Percentiles rank a stretch among this genome's conserved stretches.
phyloP scores from a whole-genome alignment of 345 rosid genomes.

The Bretschneidera sinensis region DNA sequence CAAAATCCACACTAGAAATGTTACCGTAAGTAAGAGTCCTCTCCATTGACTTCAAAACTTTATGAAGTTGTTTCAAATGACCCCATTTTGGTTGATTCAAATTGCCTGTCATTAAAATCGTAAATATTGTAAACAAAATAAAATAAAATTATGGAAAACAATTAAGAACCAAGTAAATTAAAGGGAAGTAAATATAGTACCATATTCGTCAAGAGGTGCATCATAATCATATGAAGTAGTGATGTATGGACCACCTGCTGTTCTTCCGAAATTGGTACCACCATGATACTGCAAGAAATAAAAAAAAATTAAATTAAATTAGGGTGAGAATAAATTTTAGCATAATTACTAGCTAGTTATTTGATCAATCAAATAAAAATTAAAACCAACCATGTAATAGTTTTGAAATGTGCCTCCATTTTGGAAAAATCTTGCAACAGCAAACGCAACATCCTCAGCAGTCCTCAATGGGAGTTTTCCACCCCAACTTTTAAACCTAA shows the following conservation, averaged over 20 bases:
- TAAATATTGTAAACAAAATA: background rate
- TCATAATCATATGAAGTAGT: slow-evolving; percentile 57
- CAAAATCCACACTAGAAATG: slow-evolving; percentile 27
- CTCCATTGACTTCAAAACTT: slow-evolving; percentile 45
- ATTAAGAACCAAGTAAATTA: too few species aligned
- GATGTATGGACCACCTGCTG: slow-evolving; percentile 61
- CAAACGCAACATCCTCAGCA: slow-evolving; percentile 53
- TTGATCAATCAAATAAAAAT: too few species aligned
- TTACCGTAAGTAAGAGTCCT: slow-evolving; percentile 50
- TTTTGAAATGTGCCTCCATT: slow-evolving; percentile 52
- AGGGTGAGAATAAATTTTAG: background rate
- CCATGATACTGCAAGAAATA: slow-evolving; percentile 51
- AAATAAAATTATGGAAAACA: background rate
- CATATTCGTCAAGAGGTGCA: slow-evolving; percentile 59
- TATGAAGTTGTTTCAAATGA: slow-evolving; percentile 65
- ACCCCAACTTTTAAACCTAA: slow-evolving; percentile 57
- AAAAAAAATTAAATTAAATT: too few species aligned
- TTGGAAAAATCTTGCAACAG: slow-evolving; percentile 56
- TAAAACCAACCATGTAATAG: slow-evolving; percentile 51
- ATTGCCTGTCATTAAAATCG: slow-evolving; percentile 32
- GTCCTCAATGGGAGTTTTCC: slow-evolving; percentile 42
- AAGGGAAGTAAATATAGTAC: slow-evolving; percentile 23
- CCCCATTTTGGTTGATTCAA: slow-evolving; percentile 75
- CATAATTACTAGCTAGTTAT: background rate
- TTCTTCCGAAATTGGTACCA: slow-evolving; percentile 63